Base-by-base conservation (phyloP, 108 stramenopile species). In the Seminavis robusta region DNA sequence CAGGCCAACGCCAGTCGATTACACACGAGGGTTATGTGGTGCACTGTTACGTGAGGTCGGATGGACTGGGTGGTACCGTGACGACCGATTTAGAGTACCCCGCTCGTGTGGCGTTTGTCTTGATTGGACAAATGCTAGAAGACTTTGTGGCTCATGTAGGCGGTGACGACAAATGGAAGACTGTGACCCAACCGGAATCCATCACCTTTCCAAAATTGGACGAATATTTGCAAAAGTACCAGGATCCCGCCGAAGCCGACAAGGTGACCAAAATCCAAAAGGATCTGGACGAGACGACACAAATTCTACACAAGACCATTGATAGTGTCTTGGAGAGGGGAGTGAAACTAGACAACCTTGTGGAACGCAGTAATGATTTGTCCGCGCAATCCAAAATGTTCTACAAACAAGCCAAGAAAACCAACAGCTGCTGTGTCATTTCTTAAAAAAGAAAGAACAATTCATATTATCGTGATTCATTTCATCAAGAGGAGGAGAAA, bases 331-430 rank as follows among this genome's bases (percentile, higher is more conserved):
- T 99, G 67, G 96, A 95, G 62, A 75, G 98, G 54, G 98, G 98
- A 39, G 97, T 93, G 51, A 97, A 97, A 65, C 80, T 99, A 48
- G 99, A 99, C 64, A 87, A 88, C 56, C 71, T 99, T 49, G 98
- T 98, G 34, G 97, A 98, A 55, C 82, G 94, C 49, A 84, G 80
- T 45, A 95, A 98, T 73, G 98, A 98, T 65, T 73, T 99, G 53
- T 90, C 86, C 53, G 78, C 82, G 45, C 98, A 98, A 68, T 92
- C 90, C 61, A 98, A 98, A 86, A 90, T 98, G 90, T 99, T 99
- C 75, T 99, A 99, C 88, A 96, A 95, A 63, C 94, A 95, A 53
- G 99, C 99, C 16, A 95, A 93, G 71, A 95, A 95, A 80, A 98
- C 97, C 33, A 98, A 99, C 71, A 81, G 85, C 60, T 99, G 99